phyloP scores from a whole-genome alignment of 257 asterid genomes.

The Cinchona pubescens region DNA sequence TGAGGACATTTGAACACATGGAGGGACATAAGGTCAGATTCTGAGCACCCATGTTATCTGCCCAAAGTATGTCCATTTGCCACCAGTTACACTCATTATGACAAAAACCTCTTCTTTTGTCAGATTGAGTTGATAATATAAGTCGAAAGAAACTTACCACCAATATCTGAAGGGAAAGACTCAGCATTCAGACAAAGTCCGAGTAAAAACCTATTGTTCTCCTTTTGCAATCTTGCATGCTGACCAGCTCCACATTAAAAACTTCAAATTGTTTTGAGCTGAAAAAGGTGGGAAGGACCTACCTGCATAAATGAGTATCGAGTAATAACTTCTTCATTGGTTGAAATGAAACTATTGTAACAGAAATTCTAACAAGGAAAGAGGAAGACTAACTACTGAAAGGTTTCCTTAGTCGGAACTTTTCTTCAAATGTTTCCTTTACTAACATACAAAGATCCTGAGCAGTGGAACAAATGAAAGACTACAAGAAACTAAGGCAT shows the following conservation, averaged over 20 bases:
- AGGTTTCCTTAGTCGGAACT: no score
- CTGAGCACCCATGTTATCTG: no score
- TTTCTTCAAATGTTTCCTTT: neutral
- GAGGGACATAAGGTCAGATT: no score
- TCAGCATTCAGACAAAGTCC: constrained; percentile 64
- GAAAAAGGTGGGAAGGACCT: constrained; percentile 90
- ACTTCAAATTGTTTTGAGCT: constrained; percentile 93
- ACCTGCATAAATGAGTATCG: constrained; percentile 47
- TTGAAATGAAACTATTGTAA: constrained; percentile 2
- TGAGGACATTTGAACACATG: no score
- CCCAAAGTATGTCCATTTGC: neutral
- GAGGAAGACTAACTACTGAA: neutral
- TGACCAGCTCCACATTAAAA: constrained; percentile 76
- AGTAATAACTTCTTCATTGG: constrained; percentile 1
- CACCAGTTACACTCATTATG: neutral
- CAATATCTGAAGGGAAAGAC: neutral
- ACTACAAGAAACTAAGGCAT: neutral
- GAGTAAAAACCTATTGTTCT: constrained; percentile 92
- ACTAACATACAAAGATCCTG: neutral
- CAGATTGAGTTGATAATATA: no score
- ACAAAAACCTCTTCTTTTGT: no score
- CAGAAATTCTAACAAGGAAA: neutral
- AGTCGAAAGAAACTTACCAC: neutral
- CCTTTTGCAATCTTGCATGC: constrained; percentile 84
- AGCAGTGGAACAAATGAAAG: neutral